Evolutionary conservation across 176 grass and related monocot species (phyloP).

Genomic region (Musa acuminata): DNA sequence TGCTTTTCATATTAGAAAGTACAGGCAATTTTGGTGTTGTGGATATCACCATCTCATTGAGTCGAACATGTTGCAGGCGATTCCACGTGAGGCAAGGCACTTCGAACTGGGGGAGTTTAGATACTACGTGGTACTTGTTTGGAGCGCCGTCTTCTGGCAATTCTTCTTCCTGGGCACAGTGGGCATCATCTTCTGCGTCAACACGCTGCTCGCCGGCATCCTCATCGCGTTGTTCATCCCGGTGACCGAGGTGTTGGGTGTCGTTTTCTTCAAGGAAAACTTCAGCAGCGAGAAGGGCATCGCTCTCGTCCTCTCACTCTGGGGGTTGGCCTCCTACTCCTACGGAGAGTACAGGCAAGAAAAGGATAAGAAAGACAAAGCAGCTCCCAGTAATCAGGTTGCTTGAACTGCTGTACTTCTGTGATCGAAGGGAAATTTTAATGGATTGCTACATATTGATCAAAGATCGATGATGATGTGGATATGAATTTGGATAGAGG

Average conservation of each 20-base stretch:
- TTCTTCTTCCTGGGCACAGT: slow-evolving; percentile 75
- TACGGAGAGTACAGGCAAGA: too few relatives aligned
- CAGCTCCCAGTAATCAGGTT: too few relatives aligned
- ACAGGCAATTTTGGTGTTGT: too few relatives aligned
- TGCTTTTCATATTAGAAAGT: too few relatives aligned
- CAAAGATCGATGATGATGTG: too few relatives aligned
- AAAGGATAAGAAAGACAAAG: too few relatives aligned
- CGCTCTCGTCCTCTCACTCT: too few relatives aligned
- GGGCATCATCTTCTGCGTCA: slow-evolving; percentile 64
- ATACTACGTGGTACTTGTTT: slow-evolving; percentile 62
- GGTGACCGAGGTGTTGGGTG: slow-evolving; percentile 51
- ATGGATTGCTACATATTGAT: too few relatives aligned
- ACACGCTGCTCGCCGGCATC: slow-evolving; percentile 61
- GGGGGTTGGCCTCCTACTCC: too few relatives aligned
- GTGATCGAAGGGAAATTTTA: too few relatives aligned
- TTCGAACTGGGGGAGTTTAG: slow-evolving; percentile 41
- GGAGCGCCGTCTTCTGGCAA: slow-evolving; percentile 36
- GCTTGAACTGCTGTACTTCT: too few relatives aligned
- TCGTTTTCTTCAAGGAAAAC: slow-evolving; percentile 54
- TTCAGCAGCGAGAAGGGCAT: slow-evolving; percentile 56
- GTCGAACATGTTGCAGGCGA: slow-evolving; percentile 38
- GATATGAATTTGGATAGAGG: too few relatives aligned
- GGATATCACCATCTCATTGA: neutral
- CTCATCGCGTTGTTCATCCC: slow-evolving; percentile 60
- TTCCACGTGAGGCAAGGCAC: slow-evolving; percentile 43